Evolutionary conservation across 176 grass and related monocot species (phyloP), one percentile per base, ranked within the genome.

Genomic region (Aegilops tauschii): DNA sequence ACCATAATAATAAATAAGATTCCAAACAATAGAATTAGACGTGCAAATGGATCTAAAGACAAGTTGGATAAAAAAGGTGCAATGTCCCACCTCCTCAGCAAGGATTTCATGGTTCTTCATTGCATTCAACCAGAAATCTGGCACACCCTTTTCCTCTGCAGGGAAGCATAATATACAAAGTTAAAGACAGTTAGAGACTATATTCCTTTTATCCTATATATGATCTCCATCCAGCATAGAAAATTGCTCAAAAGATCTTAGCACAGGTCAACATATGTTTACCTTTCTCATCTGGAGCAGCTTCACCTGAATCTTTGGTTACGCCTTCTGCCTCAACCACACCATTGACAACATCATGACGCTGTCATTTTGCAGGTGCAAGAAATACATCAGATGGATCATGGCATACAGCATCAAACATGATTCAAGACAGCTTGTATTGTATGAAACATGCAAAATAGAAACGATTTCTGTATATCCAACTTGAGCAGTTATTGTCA

Each of bases 101-200:
- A 99, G 83, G 35, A 99, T 87, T 83, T 99, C 90, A 85, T 97
- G 90, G 42, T 90, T 96, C 83, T 97, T 96, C 94, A 99, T 96
- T 61, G 94, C 92, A 83, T 86, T 99, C 11, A 99, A 91, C 97
- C 97, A 99, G 83, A 99, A 99, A 83, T 90, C 83, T 14, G 97
- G 97, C 11, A 99, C 94, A 88, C 97, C 97, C 32, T 93, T 94
- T 66, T 93, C 92, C 73, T 80, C 87, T 81, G 87, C 64, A 85
- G 28, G 12, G 31, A 79, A 89, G 8, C 23, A 83, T 83, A 45
- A 29, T 8, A 23, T 69, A 37, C 25, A 13, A 30, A 63, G 52
- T 77, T 3, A 74, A 81, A 83, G 25, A 68, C 18, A 23, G 72
- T 1, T 1, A 37, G 27, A 87, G 5, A 4, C 37, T 29, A 66